A percentile compares a stretch with the other conserved stretches of the same genome.
phyloP scores from a whole-genome alignment of 176 grass and related monocot genomes.

The Elaeis guineensis region DNA sequence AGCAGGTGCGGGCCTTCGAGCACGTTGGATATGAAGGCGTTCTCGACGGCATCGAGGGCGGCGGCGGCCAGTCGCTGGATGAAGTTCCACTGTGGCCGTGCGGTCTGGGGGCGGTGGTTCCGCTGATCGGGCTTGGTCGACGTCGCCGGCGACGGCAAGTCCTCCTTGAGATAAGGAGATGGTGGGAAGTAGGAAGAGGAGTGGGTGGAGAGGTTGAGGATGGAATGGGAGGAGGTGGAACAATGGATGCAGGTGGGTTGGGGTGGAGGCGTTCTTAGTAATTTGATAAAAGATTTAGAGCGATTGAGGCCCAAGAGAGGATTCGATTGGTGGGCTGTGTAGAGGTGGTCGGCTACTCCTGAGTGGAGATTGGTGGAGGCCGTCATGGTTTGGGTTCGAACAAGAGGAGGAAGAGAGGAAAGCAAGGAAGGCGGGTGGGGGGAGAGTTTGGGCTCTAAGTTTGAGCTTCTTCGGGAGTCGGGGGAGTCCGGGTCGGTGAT shows the following conservation, averaged over 20 bases:
- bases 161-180: too few relatives aligned
- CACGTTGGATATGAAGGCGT: conserved; percentile 23
- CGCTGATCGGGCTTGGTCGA: background rate
- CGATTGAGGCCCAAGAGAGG: background rate
- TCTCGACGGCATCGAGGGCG: conserved; percentile 49
- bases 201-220: background rate
- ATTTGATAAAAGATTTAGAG: background rate
- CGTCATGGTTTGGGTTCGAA: too few relatives aligned
- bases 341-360: too few relatives aligned
- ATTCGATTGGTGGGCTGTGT: too few relatives aligned
- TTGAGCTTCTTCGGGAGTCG: too few relatives aligned
- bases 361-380: too few relatives aligned
- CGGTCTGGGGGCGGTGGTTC: background rate
- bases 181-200: too few relatives aligned
- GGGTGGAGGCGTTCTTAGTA: background rate
- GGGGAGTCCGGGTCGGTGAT: too few relatives aligned
- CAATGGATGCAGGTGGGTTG: background rate
- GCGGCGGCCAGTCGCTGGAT: conserved; percentile 45
- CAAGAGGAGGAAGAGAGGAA: too few relatives aligned
- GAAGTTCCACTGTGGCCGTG: conserved; percentile 31
- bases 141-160: background rate
- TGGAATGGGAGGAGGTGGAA: background rate
- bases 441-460: too few relatives aligned
- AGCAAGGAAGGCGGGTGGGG: too few relatives aligned
- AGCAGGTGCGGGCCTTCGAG: conserved; percentile 49